Conservation (phyloP, 192 early-diverging fungal genomes). For the Backusella macrospora region DNA sequence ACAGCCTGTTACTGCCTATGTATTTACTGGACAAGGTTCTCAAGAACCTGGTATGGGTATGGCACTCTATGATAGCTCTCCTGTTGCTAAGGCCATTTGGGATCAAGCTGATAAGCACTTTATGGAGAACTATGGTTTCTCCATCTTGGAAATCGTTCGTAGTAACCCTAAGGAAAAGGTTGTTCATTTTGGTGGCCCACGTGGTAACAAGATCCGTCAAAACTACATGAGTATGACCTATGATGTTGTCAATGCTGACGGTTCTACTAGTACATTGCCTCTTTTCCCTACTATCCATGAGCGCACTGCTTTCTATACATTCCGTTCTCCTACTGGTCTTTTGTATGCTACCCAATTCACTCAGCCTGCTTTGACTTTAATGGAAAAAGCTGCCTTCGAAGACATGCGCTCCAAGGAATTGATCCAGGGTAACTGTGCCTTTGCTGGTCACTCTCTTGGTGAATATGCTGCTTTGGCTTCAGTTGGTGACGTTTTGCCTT, state of each 20-base stretch:
- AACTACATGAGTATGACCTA: constrained; percentile 92
- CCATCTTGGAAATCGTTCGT: constrained; percentile 89
- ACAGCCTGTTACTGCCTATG: constrained; percentile 88
- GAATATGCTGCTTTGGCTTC: constrained; percentile 92
- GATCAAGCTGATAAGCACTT: constrained; percentile 90
- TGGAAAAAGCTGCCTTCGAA: constrained; percentile 89
- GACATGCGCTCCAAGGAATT: constrained; percentile 89
- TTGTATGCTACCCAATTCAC: constrained; percentile 96
- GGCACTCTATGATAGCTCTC: constrained; percentile 84
- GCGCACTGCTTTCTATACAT: constrained; percentile 75
- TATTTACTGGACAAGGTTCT: constrained; percentile 96
- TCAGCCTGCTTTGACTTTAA: constrained; percentile 86
- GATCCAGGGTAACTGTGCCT: constrained; percentile 80
- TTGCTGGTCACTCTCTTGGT: constrained; percentile 95
- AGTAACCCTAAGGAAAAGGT: constrained; percentile 82
- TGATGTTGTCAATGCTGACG: constrained; percentile 77
- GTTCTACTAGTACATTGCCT: constrained; percentile 74
- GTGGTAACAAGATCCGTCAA: constrained; percentile 79
- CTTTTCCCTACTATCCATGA: constrained; percentile 88
- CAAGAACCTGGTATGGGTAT: constrained; percentile 97
- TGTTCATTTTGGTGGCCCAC: constrained; percentile 87
- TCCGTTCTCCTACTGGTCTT: constrained; percentile 81
- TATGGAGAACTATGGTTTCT: constrained; percentile 82
- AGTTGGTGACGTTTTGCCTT: constrained; percentile 83
- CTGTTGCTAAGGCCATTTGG: constrained; percentile 87